Base-by-base conservation (phyloP, 257 asterid genomes). In the Schizonepeta tenuifolia region DNA sequence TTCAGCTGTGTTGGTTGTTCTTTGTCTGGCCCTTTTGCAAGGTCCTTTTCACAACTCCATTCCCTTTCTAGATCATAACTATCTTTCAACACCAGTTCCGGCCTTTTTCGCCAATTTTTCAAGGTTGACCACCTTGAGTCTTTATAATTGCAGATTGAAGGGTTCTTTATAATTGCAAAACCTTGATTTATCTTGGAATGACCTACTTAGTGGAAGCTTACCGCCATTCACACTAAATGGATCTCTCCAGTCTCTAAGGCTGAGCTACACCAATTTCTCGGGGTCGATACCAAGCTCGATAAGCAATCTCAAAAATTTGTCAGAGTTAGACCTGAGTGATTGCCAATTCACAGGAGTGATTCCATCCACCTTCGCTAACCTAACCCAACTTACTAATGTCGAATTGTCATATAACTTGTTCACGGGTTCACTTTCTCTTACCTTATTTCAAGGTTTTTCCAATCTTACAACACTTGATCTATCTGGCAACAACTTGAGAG, bases 201-300 rank as follows among this genome's bases (percentile, higher is more conserved):
- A 17, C 1, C 22, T 15, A 17, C 67, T 60, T 0, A 35, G 26
- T 17, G 67, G 47, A 60, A 60, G 15, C 67, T 8, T 60, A 33
- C 67, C 67, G 3, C 49, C 47, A 36, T 35, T 60, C 10, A 2
- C 28, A 35, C 67, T 9, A 17, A 8, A 0, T 5, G 49, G 49
- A 60, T 60, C 67, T 17, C 49, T 60, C 14, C 9, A 35, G 14
- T 33, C 67, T n/a, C 2, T 60, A 35, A 26, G 36, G 14, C 17
- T 60, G n/a, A 35, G 28, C 0, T 0, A 0, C 0, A 60, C 67
- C 47, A 60, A 60, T 31, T 60, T 60, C n/a, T 15, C 47, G 0
- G 67, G 67, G 4, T 60, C 9, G 49, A n/a, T 60, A 7, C 67
- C 67, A 36, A 61, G 44, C 4, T 61, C 67, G 9, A 33, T 61